Base-by-base conservation (phyloP, 2,329 filamentous ascomycete species). In the Aspergillus sp. region DNA sequence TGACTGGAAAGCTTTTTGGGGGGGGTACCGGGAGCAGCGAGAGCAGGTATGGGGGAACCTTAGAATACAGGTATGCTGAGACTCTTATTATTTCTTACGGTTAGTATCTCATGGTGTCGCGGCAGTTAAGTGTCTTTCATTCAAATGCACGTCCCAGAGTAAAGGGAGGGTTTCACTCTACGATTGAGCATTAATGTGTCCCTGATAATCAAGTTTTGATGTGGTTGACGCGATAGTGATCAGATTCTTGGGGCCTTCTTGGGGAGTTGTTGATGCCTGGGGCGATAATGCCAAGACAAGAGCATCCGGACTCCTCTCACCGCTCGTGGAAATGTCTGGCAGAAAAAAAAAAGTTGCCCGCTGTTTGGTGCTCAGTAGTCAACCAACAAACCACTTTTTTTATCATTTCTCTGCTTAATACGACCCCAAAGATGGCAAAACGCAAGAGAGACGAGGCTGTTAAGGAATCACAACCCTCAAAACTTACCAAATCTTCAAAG, bases 391-490 rank as follows among this genome's bases (percentile, higher is more conserved):
- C 30, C 2, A 30, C 27, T 20, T n/a, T 22, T 51, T 41, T 20
- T 42, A 41, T 42, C 17, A 27, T 48, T 33, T 45, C 20, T 24
- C 3, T 30, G 13, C 45, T 41, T 22, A 48, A 6, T 5, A 30
- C 40, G 52, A 7, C 15, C 22, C 39, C 44, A 60, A 59, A 54
- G 48, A 79, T 79, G 77, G 75, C 68, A 4, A 80, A 80, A 62
- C 71, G 77, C 63, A 80, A 80, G 72, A 76, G 76, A 68, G 75
- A 73, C 7, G 69, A 72, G 6, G 50, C 63, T 40, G 42, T 59
- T 33, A 70, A 71, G 59, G 70, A 68, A 61, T 61, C 4, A 11
- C 61, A 65, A 34, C 64, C 72, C 19, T 63, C 73, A 34, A 77
- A 77, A 58, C 58, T 64, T 33, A 63, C 68, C 56, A 77, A 77